Percentiles rank a stretch among this genome's conserved stretches.
Conservation (phyloP, 345 rosid genomes). For the Eucalyptus microcorys region DNA sequence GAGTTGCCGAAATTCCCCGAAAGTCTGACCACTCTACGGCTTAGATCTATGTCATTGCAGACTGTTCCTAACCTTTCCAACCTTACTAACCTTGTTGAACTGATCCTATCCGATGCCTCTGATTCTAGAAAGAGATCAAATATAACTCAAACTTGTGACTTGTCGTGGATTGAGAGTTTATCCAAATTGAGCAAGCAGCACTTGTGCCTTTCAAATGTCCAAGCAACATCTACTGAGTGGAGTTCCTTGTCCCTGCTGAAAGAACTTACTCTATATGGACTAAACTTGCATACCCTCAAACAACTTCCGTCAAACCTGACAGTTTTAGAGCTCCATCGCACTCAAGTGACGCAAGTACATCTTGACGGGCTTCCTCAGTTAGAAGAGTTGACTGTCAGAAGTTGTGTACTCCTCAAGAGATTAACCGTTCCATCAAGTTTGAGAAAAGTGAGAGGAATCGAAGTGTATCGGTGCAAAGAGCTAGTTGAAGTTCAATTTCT, state of each 20-base stretch:
- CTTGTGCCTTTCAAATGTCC: not conserved
- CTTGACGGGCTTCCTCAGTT: not conserved
- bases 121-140: not conserved
- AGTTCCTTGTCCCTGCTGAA: not conserved
- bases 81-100: not conserved
- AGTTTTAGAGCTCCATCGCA: not conserved
- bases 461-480: not conserved
- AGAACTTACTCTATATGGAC: not conserved
- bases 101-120: not conserved
- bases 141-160: not conserved
- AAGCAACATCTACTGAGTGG: not conserved
- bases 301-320: not conserved
- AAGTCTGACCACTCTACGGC: not conserved
- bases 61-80: not conserved
- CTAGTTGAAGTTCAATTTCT: not conserved
- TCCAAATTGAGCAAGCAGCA: not conserved
- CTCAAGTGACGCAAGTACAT: not conserved
- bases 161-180: not conserved
- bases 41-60: not conserved
- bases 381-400: not conserved
- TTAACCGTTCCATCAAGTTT: not conserved
- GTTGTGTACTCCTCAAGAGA: not conserved
- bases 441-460: not conserved
- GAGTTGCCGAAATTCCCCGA: not conserved
- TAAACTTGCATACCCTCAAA: not conserved